Percentiles rank a stretch among this genome's conserved stretches.
These are phyloP conservation scores for Capsicum baccatum DNA, from an alignment of 257 asterid genomes.

Conservation along the genomic window DNA sequence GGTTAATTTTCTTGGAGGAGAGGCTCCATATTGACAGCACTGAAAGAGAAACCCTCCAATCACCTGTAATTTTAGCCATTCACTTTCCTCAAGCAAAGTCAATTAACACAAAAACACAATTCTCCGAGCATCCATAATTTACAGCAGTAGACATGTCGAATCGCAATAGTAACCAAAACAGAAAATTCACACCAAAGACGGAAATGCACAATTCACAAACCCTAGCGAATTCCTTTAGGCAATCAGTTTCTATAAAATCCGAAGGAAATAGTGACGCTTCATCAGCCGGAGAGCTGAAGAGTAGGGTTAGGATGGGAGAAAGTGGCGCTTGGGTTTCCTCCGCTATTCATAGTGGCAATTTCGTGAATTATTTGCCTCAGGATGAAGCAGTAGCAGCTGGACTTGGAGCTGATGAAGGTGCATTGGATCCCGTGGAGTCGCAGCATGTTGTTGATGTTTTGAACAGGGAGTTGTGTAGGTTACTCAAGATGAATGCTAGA, in stretches of 20 bases:
- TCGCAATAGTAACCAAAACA: constrained; percentile 48
- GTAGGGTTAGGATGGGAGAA: constrained; percentile 54
- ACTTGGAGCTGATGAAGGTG: constrained; percentile 77
- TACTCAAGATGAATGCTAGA: constrained; percentile 77
- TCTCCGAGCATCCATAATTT: not conserved
- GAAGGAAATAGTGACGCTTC: not conserved
- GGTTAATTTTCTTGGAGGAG: not conserved
- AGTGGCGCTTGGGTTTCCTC: constrained; percentile 56
- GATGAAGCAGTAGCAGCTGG: constrained; percentile 98
- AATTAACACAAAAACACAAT: not conserved
- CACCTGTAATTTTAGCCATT: not conserved
- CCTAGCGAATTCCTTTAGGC: constrained; percentile 19
- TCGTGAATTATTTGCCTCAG: constrained; percentile 87
- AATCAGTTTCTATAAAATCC: constrained; percentile 65
- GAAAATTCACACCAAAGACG: constrained; percentile 55
- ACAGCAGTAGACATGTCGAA: constrained; percentile 52
- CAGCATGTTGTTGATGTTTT: constrained; percentile 89
- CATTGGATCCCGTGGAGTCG: constrained; percentile 86
- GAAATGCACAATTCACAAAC: constrained; percentile 42
- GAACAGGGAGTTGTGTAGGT: constrained; percentile 73
- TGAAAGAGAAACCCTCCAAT: not conserved
- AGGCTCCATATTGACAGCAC: not conserved
- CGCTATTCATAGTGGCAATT: constrained; percentile 52
- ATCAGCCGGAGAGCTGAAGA: constrained; percentile 30
- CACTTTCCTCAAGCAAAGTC: constrained; percentile 10